Conservation (phyloP, 495 filamentous ascomycete genomes). For the Tuber microsphaerosporum region DNA sequence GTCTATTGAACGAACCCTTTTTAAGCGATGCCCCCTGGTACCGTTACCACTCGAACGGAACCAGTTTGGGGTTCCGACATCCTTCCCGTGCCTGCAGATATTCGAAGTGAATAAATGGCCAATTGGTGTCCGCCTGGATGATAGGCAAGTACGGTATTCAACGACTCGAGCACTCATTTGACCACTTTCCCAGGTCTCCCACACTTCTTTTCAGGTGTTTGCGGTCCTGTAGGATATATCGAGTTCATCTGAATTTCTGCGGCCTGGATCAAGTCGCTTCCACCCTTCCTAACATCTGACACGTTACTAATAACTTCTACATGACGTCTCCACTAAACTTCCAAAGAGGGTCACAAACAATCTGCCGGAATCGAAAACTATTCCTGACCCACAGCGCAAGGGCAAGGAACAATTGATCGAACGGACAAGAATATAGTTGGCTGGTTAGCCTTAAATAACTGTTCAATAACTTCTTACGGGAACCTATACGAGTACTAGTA, state of each 20-base stretch:
- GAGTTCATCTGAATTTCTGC: background rate
- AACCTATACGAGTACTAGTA: no score
- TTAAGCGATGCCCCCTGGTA: background rate
- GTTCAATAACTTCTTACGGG: no score
- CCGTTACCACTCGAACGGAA: background rate
- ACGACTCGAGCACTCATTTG: no score
- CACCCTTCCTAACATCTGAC: background rate
- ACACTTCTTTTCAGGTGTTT: background rate
- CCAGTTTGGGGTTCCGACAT: background rate
- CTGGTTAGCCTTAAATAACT: no score
- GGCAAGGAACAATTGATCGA: no score
- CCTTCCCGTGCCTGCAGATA: conserved; percentile 1
- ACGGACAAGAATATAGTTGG: no score
- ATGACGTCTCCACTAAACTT: background rate
- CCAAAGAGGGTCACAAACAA: background rate
- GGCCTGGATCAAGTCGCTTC: background rate
- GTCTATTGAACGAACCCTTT: background rate
- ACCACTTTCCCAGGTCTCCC: background rate
- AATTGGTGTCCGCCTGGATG: background rate
- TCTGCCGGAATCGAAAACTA: background rate
- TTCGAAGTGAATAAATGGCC: background rate
- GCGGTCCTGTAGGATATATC: background rate
- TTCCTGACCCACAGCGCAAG: background rate
- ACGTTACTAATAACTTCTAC: background rate
- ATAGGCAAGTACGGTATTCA: background rate